Evolutionary conservation across 768 basidiomycete genomes (phyloP).

Genomic region (Calvatia gigantea): DNA sequence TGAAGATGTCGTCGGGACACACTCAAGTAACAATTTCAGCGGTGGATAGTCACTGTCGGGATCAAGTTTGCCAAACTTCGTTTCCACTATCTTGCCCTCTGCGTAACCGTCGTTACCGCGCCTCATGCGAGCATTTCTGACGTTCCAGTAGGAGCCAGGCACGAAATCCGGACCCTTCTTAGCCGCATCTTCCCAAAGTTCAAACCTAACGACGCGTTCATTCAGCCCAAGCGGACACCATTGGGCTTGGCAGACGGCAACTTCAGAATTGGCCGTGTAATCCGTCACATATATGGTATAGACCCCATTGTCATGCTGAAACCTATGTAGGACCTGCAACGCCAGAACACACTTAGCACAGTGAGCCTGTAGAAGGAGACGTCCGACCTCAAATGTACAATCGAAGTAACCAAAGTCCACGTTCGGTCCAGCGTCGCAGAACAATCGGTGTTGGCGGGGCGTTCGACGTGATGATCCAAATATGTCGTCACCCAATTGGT

Average conservation of each 20-base stretch:
- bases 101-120: conserved; percentile 33
- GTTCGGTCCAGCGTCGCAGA: conserved; percentile 47
- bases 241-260: conserved; percentile 28
- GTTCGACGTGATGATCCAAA: background rate
- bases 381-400: conserved; percentile 55
- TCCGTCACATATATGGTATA: conserved; percentile 63
- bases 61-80: conserved; percentile 42
- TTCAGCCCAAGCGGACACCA: conserved; percentile 48
- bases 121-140: conserved; percentile 51
- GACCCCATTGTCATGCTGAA: conserved; percentile 32
- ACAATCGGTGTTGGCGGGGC: conserved; percentile 35
- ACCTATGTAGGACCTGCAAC: conserved; percentile 45
- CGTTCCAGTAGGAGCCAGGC: conserved; percentile 45
- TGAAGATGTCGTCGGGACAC: conserved; percentile 19
- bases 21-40: conserved; percentile 53
- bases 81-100: conserved; percentile 51
- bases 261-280: conserved; percentile 45
- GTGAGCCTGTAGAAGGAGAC: background rate
- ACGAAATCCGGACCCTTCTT: conserved; percentile 39
- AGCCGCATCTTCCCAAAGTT: conserved; percentile 56
- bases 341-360: background rate
- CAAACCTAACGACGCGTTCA: conserved; percentile 46
- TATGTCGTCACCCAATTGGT: background rate
- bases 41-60: conserved; percentile 33
- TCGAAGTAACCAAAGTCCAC: conserved; percentile 55